Evolutionary conservation across 1,284 basidiomycete genomes (phyloP).

Genomic region (Hemileia vastatrix): DNA sequence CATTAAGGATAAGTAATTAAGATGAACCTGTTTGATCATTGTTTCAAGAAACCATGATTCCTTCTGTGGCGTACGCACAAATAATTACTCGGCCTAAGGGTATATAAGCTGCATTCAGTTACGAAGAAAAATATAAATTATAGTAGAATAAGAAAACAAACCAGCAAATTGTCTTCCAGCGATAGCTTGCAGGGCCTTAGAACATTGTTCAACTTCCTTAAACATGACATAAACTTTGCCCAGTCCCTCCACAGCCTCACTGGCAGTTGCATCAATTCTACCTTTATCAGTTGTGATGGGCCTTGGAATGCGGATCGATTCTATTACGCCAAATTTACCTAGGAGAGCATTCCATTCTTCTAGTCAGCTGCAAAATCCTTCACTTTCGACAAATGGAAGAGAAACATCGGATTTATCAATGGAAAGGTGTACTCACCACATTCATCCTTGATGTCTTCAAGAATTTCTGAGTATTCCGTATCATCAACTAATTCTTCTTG

Average conservation of each 20-base stretch:
- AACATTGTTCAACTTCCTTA: constrained; percentile 32
- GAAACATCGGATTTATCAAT: too few species aligned
- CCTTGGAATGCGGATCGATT: too few species aligned
- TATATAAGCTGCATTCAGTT: not conserved
- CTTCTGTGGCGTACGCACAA: constrained; percentile 34
- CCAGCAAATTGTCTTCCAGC: constrained; percentile 31
- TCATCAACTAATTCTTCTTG: constrained; percentile 83
- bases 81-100: constrained; percentile 32
- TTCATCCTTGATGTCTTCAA: constrained; percentile 90
- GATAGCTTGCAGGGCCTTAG: constrained; percentile 34
- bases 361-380: too few species aligned
- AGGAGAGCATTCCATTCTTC: too few species aligned
- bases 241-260: constrained; percentile 32
- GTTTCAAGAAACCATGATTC: constrained; percentile 31
- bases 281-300: constrained; percentile 28
- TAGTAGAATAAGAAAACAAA: not conserved
- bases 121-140: too few species aligned
- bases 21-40: too few species aligned
- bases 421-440: constrained; percentile 68
- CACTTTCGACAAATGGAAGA: too few species aligned
- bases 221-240: constrained; percentile 41
- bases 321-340: too few species aligned
- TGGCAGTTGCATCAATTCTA: constrained; percentile 33
- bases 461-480: constrained; percentile 81
- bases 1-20: too few species aligned